Base-by-base conservation (phyloP, 1,284 basidiomycete genomes). In the Malassezia sp. region DNA sequence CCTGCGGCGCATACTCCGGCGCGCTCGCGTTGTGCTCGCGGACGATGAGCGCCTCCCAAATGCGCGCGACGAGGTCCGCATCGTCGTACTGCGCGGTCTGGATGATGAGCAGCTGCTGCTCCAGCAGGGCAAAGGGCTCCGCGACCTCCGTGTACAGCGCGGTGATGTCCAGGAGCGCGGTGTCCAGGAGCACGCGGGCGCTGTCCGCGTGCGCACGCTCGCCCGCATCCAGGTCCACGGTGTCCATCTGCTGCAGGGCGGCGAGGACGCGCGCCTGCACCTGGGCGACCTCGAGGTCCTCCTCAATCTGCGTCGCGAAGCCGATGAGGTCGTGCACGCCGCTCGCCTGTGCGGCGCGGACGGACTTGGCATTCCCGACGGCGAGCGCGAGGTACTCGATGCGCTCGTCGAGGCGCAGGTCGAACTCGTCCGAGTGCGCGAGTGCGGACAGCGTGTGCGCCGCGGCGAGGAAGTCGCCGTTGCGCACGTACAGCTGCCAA, bases 211-310 rank as follows among this genome's bases (percentile, higher is more conserved):
- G 69, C 31, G 85, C 76, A 1, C 75, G 73, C 22, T 72, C 72
- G 28, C 65, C 41, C 12, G 59, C 45, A 31, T 58, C 54, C 30
- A 32, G 23, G 12, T 53, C 54, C 15, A 35, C 26, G 51, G 33
- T 36, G 26, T 52, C 44, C 21, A 52, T 7, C 14, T 54, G 30
- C 63, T 42, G 72, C 70, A 38, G 52, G 29, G 60, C 70, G 63
- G 39, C 67, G 66, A 55, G 71, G 57, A 57, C 78, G 71, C 95
- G 89, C 30, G 91, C 75, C 67, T 99, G 93, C 8, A 97, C 88
- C 72, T 91, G 85, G 3, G 89, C 86, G 11, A 97, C 93, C 47
- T 97, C 93, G 8, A 97, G 78, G 68, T 89, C 88, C 72, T 97
- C 93, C 73, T 96, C 90, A 14, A 95, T 75, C 54, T 88, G 84